Base-by-base conservation (phyloP, 202 grass and related monocot species). In the Elaeis oleifera region DNA sequence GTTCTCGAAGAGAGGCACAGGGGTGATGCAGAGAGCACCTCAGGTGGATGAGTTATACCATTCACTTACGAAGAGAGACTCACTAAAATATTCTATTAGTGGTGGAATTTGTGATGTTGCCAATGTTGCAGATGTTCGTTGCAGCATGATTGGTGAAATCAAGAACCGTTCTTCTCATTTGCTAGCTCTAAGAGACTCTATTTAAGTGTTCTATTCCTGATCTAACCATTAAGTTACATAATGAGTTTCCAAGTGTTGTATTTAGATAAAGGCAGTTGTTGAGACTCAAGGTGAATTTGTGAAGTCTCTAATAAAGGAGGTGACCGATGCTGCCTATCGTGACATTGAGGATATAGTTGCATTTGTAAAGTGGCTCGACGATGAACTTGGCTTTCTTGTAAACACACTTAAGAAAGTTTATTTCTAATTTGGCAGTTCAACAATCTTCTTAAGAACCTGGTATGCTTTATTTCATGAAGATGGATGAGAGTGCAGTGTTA, bases 121-220 rank as follows among this genome's bases (percentile, higher is more conserved):
- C 60, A 91, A 76, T 59, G 79, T 84, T 18, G 94, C 77, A 18
- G 86, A 92, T 77, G 79, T 84, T 27, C 61, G 88, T 50, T 92
- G 88, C 62, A 99, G 82, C 78, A 99, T 99, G 94, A 99, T 99
- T 67, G 94, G 94, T 72, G 94, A 99, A 85, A 99, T 99, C 5
- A 88, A 99, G 82, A 99, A 99, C 52, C 82, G 94, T 21, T 99
- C 88, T 15, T 92, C 94, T 1, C 85, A 99, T 84, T 69, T 99
- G 67, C 72, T 92, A 56, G 94, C 94, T 61, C 85, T 99, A 92
- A 72, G 94, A 67, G 78, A 44, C 63, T 51, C 51, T 19, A 23
- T 54, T 31, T 50, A 36, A 53, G 16, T 13, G 0, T 52, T 53
- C 17, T 54, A 2, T 23, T 23, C 14, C 1, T 20, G 18, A 1